Percentiles rank a stretch among this genome's conserved stretches.
phyloP scores from a whole-genome alignment of 208 protist genomes.

The Trypanosoma boissoni region DNA sequence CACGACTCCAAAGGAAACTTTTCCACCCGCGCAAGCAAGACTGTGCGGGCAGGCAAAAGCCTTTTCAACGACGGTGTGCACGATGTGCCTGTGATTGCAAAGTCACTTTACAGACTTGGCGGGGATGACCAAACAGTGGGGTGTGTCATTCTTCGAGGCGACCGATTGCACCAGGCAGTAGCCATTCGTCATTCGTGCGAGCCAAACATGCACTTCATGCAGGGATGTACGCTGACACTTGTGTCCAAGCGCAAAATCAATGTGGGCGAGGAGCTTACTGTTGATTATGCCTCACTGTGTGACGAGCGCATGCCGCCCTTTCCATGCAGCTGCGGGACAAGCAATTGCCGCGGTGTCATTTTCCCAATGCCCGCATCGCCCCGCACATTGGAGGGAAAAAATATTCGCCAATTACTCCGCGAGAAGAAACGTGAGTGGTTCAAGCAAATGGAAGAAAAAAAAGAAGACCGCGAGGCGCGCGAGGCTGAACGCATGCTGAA shows the following conservation, averaged over 20 bases:
- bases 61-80: constrained; percentile 75
- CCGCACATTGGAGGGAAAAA: constrained; percentile 62
- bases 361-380: constrained; percentile 65
- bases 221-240: constrained; percentile 75
- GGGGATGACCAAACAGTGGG: constrained; percentile 70
- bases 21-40: constrained; percentile 65
- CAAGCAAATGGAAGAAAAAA: constrained; percentile 65
- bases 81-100: constrained; percentile 65
- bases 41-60: constrained; percentile 61
- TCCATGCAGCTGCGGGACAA: constrained; percentile 76
- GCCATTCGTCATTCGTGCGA: constrained; percentile 89
- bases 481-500: constrained; percentile 77
- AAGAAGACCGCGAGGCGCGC: too few relatives aligned
- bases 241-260: constrained; percentile 76
- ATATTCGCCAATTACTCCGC: constrained; percentile 53
- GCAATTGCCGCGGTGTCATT: constrained; percentile 82
- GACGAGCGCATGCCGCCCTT: constrained; percentile 80
- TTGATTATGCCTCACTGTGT: constrained; percentile 82
- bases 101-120: constrained; percentile 74
- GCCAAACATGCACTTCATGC: constrained; percentile 85
- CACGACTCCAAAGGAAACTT: constrained; percentile 81
- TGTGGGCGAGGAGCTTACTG: constrained; percentile 83
- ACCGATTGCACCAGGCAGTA: constrained; percentile 66
- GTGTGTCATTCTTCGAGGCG: constrained; percentile 69
- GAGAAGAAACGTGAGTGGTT: constrained; percentile 77